Percentiles rank a stretch among this genome's conserved stretches.
Evolutionary conservation across 73 alveolate species (phyloP).

Genomic region (Tetrahymena elliotti): DNA sequence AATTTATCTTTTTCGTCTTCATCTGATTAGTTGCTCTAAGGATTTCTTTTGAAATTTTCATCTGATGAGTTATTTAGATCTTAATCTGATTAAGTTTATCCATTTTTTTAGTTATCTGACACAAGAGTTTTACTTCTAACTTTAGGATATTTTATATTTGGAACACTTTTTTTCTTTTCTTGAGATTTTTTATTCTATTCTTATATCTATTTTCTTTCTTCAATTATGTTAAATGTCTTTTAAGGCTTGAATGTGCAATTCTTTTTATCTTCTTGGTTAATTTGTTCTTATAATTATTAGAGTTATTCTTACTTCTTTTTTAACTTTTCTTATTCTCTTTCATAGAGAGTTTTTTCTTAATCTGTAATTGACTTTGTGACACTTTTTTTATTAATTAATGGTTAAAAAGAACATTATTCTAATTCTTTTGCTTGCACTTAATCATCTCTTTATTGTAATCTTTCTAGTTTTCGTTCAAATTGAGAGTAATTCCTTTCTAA

Average conservation of each 20-base stretch:
- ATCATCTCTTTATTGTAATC: not conserved
- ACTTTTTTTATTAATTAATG: not conserved
- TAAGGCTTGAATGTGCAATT: not conserved
- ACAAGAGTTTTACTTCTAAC: not conserved
- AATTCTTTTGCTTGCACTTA: not conserved
- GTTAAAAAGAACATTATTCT: not conserved
- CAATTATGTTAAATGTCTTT: not conserved
- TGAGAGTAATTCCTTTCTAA: not conserved
- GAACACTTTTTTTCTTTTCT: not conserved
- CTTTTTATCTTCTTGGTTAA: not conserved
- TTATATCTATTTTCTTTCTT: not conserved
- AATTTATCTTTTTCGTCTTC: not conserved
- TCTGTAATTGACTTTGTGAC: not conserved
- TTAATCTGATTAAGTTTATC: not conserved
- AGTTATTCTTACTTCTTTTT: not conserved
- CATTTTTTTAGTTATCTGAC: not conserved
- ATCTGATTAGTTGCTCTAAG: not conserved
- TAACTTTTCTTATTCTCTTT: not conserved
- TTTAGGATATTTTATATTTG: not conserved
- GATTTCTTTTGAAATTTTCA: not conserved
- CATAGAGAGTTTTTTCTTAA: not conserved
- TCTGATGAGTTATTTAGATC: not conserved
- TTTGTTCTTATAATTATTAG: not conserved
- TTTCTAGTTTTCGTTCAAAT: not conserved
- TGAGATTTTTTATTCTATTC: not conserved